Base-by-base conservation (phyloP, 2,329 filamentous ascomycete species). In the Clonostachys solani region DNA sequence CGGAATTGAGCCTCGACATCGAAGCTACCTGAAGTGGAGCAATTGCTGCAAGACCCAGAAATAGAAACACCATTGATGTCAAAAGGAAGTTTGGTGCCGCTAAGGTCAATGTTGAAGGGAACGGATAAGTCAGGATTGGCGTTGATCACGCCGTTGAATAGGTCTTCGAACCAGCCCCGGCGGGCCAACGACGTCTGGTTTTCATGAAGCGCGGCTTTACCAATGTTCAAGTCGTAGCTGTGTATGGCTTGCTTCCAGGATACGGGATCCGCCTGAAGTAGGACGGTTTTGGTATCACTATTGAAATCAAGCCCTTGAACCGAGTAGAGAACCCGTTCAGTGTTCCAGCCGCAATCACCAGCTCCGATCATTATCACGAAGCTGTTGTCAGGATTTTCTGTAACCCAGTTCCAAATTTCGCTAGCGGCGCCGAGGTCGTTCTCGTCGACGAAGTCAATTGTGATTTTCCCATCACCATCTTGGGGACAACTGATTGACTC, bases 371-470 rank as follows among this genome's bases (percentile, higher is more conserved):
- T 45, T 19, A 45, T 34, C 17, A 45, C n/a, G 36, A 45, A 45
- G 34, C 33, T 12, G 44, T 40, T n/a, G 44, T 33, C 9, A 5
- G 15, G 19, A 13, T 23, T 16, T 16, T 45, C n/a, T 34, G 38
- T 37, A 18, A 45, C 44, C 44, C 44, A 45, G 34, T 38, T 33
- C 44, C 44, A 45, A n/a, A 45, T 33, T n/a, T 45, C n/a, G 36
- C 36, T 18, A 7, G 36, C 36, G 15, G 44, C 33, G n/a, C 17
- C 44, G 8, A 12, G 15, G 44, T 40, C 16, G 34, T 23, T 17
- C 34, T 38, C 15, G 34, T 38, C 34, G 17, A 38, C 29, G 16
- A 45, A 45, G 34, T 33, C 17, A 19, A 45, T 40, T 34, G 44
- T 40, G 44, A 45, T 23, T 13, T 38, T 13, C 17, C 43, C 33